Base-by-base conservation (phyloP, 306 rosid genomes). In the Abrus precatorius region DNA sequence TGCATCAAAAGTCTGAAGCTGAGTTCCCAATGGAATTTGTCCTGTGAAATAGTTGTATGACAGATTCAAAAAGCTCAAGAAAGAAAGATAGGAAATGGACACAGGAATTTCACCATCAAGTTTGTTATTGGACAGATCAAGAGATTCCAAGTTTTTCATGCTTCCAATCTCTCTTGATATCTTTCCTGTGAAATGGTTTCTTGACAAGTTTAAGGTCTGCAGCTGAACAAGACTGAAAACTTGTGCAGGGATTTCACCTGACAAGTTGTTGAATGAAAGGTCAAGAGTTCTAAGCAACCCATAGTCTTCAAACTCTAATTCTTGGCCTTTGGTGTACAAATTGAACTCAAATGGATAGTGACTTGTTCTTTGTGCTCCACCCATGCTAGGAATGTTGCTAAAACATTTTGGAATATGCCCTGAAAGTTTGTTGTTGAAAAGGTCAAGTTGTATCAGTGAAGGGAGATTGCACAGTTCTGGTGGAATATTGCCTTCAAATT, bases 401-500 rank as follows among this genome's bases (percentile, higher is more conserved):
- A 71, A 2, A 14, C 76, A 71, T 1, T 4, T 33, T 49, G 75
- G 75, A 5, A 70, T 71, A 5, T 9, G 1, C 13, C 76, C 49
- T 34, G 63, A 71, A 32, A 52, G 32, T 71, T 33, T 70, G 7
- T 70, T 70, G 2, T 33, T 6, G 9, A n/a, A 36, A 49, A 70
- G 61, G 32, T 70, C 75, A 10, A 70, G 0, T 32, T 41, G 27
- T 11, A 32, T 70, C 6, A 70, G 12, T 1, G 75, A 52, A 48
- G 75, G 32, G 32, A 70, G 30, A 49, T 33, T 6, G 29, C 75
- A 70, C 9, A 70, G 3, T 1, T 70, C 45, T 70, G 9, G 20
- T 9, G 75, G 75, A 70, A 70, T 50, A 13, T 30, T 70, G 8
- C 75, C 75, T 1, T 4, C 5, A 6, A 69, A 47, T 7, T 29